These are phyloP conservation scores for Olyra latifolia DNA, from an alignment of 176 grass and related monocot species.

Conservation along the genomic window DNA sequence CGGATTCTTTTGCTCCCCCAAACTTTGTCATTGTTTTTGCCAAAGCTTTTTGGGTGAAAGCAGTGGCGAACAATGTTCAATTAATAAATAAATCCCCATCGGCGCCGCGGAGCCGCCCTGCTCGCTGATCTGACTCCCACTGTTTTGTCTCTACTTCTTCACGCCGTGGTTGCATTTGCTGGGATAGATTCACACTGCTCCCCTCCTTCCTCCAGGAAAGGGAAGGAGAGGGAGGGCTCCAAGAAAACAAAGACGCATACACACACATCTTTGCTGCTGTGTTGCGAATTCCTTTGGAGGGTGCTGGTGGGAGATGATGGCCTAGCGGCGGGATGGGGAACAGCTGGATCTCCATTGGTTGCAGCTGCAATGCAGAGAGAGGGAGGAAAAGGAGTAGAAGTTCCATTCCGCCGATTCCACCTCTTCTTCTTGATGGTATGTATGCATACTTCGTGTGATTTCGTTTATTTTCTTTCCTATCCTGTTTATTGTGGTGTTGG, in stretches of 20 bases:
- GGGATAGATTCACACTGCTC: too few relatives aligned
- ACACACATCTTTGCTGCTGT: neutral
- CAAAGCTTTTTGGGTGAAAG: neutral
- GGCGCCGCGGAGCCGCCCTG: neutral
- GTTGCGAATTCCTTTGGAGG: neutral
- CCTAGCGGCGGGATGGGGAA: conserved; percentile 41
- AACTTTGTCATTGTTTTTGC: conserved; percentile 28
- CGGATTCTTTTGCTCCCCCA: neutral
- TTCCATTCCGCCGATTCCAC: neutral
- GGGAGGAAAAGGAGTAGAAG: neutral
- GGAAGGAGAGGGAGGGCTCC: neutral
- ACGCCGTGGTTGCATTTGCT: conserved; percentile 1
- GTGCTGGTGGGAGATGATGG: conserved; percentile 12
- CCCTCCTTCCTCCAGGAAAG: neutral
- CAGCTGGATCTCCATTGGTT: conserved; percentile 58
- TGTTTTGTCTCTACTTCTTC: neutral
- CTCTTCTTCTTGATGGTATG: neutral
- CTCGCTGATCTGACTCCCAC: conserved; percentile 3
- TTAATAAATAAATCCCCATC: conserved; percentile 32
- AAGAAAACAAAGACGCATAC: neutral
- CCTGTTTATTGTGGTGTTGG: neutral
- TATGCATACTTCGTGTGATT: neutral
- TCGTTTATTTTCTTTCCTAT: neutral
- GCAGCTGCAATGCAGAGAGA: conserved; percentile 47
- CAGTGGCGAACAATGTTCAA: neutral